Conservation (phyloP, 495 filamentous ascomycete species). For the Penicillium paxilli region DNA sequence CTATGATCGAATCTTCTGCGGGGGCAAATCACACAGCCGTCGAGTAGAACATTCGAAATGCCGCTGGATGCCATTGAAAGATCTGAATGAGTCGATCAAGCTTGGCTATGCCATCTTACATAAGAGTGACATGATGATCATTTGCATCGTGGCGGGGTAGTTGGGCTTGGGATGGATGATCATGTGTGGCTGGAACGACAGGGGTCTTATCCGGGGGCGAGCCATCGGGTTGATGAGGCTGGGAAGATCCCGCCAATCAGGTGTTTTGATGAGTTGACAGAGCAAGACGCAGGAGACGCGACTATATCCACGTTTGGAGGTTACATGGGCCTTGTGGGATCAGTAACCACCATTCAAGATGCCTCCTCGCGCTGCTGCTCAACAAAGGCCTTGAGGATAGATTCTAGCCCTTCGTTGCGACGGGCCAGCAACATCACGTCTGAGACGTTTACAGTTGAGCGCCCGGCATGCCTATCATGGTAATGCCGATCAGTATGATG, state of each 20-base stretch:
- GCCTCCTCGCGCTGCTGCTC: slow-evolving; percentile 50
- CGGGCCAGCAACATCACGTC: slow-evolving; percentile 87
- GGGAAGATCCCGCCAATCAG: slow-evolving; percentile 4
- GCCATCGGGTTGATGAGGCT: not conserved
- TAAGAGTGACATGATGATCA: not conserved
- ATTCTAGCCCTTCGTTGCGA: slow-evolving; percentile 79
- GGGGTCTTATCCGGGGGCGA: not conserved
- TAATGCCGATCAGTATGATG: slow-evolving; percentile 11
- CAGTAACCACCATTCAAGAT: slow-evolving; percentile 6
- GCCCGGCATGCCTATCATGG: slow-evolving; percentile 68
- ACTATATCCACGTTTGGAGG: too few relatives aligned
- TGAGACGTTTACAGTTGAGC: slow-evolving; percentile 74
- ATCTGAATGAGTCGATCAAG: not conserved
- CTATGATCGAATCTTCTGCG: not conserved
- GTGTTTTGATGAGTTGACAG: not conserved
- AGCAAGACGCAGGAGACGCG: too few relatives aligned
- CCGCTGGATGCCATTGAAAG: not conserved
- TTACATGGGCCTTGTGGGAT: not conserved
- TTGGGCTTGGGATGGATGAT: slow-evolving; percentile 12
- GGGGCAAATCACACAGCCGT: slow-evolving; percentile 2
- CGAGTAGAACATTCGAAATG: slow-evolving; percentile 3
- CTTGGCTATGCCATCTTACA: not conserved
- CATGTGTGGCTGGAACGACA: slow-evolving; percentile 3
- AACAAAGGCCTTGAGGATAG: slow-evolving; percentile 66
- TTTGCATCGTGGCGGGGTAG: not conserved